Evolutionary conservation across 192 early-diverging fungal species (phyloP).

Genomic region (Rhizoclosmatium sp.): DNA sequence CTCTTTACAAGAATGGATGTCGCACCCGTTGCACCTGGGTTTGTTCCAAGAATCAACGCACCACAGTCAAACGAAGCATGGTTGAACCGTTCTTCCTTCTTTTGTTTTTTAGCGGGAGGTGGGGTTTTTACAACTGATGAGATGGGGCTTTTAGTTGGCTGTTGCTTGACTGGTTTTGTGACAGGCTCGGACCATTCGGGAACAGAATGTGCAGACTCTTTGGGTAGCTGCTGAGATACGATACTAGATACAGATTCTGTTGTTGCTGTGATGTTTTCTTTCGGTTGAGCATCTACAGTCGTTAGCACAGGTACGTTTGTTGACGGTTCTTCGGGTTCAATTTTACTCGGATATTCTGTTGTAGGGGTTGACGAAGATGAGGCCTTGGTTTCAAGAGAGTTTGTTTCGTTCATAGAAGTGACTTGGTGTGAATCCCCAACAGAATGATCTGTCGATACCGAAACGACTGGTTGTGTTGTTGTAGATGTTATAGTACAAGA

Average conservation of each 20-base stretch:
- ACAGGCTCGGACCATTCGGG: background rate
- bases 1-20: constrained; percentile 84
- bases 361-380: background rate
- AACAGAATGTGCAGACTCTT: too few species aligned
- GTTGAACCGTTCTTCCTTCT: constrained; percentile 86
- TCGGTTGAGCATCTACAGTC: background rate
- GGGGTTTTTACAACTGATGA: background rate
- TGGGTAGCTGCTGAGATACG: too few species aligned
- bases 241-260: background rate
- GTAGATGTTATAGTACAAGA: background rate
- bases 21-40: constrained; percentile 83
- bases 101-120: background rate
- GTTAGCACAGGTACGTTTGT: background rate
- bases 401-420: background rate
- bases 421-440: background rate
- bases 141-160: background rate
- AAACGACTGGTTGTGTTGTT: background rate
- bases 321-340: background rate
- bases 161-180: background rate
- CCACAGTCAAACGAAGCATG: constrained; percentile 95
- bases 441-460: background rate
- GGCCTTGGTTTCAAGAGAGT: background rate
- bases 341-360: background rate
- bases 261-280: background rate
- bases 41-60: constrained; percentile 82